Conservation (phyloP, 306 rosid species). For the Lathyrus oleraceus region DNA sequence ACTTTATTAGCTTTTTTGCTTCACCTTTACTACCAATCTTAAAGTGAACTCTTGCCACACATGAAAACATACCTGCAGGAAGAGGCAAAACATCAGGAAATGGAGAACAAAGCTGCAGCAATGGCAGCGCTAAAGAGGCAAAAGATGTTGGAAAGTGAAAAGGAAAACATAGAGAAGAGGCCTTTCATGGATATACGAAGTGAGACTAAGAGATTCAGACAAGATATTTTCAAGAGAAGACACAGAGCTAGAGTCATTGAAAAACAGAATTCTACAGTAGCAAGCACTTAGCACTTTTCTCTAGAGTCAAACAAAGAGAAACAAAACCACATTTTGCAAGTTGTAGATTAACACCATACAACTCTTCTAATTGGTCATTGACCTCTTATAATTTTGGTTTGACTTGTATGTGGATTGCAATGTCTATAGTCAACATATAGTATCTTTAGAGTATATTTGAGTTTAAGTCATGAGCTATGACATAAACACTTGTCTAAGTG, state of each 20-base stretch:
- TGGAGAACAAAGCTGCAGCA: slow-evolving; percentile 61
- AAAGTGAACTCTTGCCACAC: not conserved
- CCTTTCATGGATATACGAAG: slow-evolving; percentile 76
- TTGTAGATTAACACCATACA: slow-evolving; percentile 27
- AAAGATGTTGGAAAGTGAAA: slow-evolving; percentile 75
- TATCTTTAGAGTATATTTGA: slow-evolving; percentile 5
- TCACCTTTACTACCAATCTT: not conserved
- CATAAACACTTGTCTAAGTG: not conserved
- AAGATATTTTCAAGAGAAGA: slow-evolving; percentile 92
- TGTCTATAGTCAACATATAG: slow-evolving; percentile 33
- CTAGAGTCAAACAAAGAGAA: not conserved
- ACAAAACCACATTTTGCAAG: slow-evolving; percentile 26
- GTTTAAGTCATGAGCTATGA: not conserved
- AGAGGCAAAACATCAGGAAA: slow-evolving; percentile 59
- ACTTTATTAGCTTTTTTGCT: slow-evolving; percentile 6
- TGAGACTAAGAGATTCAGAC: slow-evolving; percentile 88
- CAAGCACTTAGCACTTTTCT: slow-evolving; percentile 26
- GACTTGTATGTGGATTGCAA: slow-evolving; percentile 25
- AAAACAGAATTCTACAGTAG: slow-evolving; percentile 39
- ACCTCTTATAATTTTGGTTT: slow-evolving; percentile 3
- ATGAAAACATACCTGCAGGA: slow-evolving; percentile 46
- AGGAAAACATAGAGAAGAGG: slow-evolving; percentile 68
- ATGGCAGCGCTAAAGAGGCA: slow-evolving; percentile 68
- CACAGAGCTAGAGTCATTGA: slow-evolving; percentile 66
- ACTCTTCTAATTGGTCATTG: slow-evolving; percentile 34